phyloP scores from a whole-genome alignment of 352 stramenopile genomes.

The Pythium guiyangense region DNA sequence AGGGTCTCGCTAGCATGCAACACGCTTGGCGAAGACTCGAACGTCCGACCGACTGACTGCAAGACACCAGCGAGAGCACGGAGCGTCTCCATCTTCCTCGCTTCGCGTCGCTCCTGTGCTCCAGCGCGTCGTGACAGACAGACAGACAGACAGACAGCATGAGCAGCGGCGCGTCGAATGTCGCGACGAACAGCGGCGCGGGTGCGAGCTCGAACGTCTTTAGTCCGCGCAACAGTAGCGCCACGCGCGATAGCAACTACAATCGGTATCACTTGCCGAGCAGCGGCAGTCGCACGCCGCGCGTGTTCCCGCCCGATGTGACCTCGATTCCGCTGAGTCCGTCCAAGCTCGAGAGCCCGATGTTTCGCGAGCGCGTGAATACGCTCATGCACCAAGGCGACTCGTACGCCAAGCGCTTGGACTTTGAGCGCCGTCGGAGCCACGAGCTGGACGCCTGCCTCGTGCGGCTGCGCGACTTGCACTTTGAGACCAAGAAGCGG shows the following conservation, averaged over 20 bases:
- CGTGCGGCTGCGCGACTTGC: slow-evolving; percentile 24
- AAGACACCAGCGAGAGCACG: too few species aligned
- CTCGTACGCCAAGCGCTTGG: slow-evolving; percentile 63
- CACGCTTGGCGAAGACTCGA: too few species aligned
- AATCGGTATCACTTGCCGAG: slow-evolving; percentile 41
- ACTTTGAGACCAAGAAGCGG: slow-evolving; percentile 49
- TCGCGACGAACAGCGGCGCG: not conserved
- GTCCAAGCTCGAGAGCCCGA: slow-evolving; percentile 70
- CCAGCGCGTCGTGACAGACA: too few species aligned
- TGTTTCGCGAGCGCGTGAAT: slow-evolving; percentile 62
- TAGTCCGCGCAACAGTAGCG: slow-evolving; percentile 13
- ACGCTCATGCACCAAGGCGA: slow-evolving; percentile 72
- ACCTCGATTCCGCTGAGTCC: slow-evolving; percentile 55
- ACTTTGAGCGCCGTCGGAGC: slow-evolving; percentile 48
- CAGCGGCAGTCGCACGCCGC: slow-evolving; percentile 29
- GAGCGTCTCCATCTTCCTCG: too few species aligned
- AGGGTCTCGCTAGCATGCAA: too few species aligned
- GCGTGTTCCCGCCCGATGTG: slow-evolving; percentile 52
- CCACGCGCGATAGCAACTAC: slow-evolving; percentile 5
- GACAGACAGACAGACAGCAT: too few species aligned
- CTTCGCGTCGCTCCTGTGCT: too few species aligned
- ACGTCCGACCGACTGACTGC: too few species aligned
- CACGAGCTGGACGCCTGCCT: slow-evolving; percentile 45
- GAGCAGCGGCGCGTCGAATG: slow-evolving; percentile 11
- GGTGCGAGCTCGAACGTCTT: slow-evolving; percentile 11